A percentile compares a stretch with the other conserved stretches of the same genome.
Conservation (phyloP, 2,329 filamentous ascomycete species). For the Fusarium neocosmosporiellum region DNA sequence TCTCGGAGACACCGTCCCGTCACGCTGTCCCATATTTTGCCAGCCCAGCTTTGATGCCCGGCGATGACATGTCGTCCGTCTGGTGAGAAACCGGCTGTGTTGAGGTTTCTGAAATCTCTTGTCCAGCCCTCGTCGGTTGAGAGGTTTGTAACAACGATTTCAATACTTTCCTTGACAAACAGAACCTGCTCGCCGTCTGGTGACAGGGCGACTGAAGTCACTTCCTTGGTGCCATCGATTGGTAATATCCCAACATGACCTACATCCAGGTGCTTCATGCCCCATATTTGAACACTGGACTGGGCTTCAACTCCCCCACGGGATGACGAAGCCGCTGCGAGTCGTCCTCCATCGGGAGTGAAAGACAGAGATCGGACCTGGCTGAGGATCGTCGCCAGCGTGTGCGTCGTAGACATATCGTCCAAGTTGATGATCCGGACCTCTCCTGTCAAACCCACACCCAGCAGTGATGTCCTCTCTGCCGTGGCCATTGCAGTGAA, state of each 20-base stretch:
- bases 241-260: not conserved
- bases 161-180: not conserved
- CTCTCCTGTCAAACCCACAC: not conserved
- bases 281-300: not conserved
- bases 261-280: not conserved
- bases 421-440: not conserved
- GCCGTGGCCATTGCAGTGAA: not conserved
- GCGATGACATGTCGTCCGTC: not conserved
- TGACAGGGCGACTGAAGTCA: not conserved
- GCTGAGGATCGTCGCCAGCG: not conserved
- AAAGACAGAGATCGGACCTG: not conserved
- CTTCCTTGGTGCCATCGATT: not conserved
- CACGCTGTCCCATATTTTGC: not conserved
- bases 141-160: not conserved
- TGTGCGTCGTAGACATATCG: not conserved
- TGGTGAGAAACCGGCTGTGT: not conserved
- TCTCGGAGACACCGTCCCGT: not conserved
- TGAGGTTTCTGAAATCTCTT: not conserved
- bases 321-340: not conserved
- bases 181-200: not conserved
- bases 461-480: not conserved
- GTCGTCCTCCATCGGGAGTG: not conserved
- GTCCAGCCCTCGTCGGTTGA: not conserved
- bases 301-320: not conserved
- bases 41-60: not conserved